Conservation (phyloP, 306 rosid genomes). For the Senna siamea region DNA sequence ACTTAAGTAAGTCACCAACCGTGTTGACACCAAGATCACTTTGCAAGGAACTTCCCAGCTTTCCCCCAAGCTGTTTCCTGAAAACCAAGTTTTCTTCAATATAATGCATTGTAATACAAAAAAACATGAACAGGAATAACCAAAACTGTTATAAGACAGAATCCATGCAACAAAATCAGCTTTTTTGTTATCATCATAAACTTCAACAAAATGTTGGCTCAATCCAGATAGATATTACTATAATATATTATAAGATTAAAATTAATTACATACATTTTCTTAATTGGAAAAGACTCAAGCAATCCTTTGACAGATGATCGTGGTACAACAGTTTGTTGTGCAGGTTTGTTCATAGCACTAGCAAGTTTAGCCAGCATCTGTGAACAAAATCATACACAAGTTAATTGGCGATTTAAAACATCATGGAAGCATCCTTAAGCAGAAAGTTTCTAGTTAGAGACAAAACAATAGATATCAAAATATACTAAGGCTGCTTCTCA, state of each 20-base stretch:
- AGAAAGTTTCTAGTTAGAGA: constrained; percentile 14
- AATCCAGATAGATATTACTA: neutral
- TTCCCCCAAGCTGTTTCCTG: constrained; percentile 99
- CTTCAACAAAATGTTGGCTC: constrained; percentile 32
- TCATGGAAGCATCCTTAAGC: neutral
- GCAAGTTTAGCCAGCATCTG: constrained; percentile 97
- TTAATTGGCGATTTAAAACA: constrained; percentile 15
- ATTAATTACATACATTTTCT: constrained; percentile 72
- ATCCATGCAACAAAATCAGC: constrained; percentile 11
- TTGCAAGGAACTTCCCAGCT: constrained; percentile 87
- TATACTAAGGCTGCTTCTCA: constrained; percentile 34
- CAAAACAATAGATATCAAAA: constrained; percentile 7
- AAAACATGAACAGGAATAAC: constrained; percentile 9
- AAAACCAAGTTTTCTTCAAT: constrained; percentile 36
- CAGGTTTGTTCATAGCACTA: constrained; percentile 95
- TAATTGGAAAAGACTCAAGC: constrained; percentile 86
- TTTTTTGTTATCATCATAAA: constrained; percentile 31
- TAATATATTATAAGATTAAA: constrained; percentile 18
- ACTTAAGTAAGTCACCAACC: constrained; percentile 79
- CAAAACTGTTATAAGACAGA: constrained; percentile 23
- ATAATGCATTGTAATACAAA: constrained; percentile 19
- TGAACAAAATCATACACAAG: constrained; percentile 37
- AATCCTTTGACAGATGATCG: constrained; percentile 77
- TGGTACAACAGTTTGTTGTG: constrained; percentile 95
- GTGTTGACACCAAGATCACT: constrained; percentile 81